Base-by-base conservation (phyloP, 1,284 basidiomycete species). In the Anthracocystis panici-leucophaei region DNA sequence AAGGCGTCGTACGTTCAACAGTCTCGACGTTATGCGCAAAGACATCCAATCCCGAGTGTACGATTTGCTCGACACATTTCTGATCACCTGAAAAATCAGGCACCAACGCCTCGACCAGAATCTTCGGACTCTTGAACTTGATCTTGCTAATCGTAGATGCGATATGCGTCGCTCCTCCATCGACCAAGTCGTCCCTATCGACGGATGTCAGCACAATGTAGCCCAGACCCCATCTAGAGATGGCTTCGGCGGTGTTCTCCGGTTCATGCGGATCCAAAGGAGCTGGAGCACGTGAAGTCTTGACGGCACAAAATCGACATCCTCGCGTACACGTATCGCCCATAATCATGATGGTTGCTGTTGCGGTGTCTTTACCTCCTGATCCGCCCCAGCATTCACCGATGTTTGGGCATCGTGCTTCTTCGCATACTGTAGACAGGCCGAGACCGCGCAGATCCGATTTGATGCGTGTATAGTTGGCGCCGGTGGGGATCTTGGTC, bases 1-100 rank as follows among this genome's bases (percentile, higher is more conserved):
- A 94, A 0, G 96, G 97, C 1, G 97, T 98, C 52, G 97, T 89
- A 42, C 91, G 90, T 87, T 98, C 96, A 7, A 92, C 91, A 0
- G 97, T 99, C 87, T 99, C 97, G 57, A 99, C 88, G 85, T 99
- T 99, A 87, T 99, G 97, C 0, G 97, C 97, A 84, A 95, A 99
- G 18, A 99, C 97, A 82, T 99, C 97, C 7, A 99, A 88, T 1
- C 96, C 97, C 0, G 93, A 96, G 57, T 90, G 90, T 0, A 96
- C 96, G 27, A 99, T 93, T 5, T 90, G 80, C 2, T 91, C 89
- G n/a, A 97, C 91, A 64, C 91, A 89, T 7, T 91, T 88, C 52
- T 92, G 84, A 55, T 90, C 90, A 18, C 94, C 95, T 7, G 90
- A 90, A 86, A 99, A 99, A 86, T 99, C 97, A 21, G 94, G 94